phyloP scores from a whole-genome alignment of 306 rosid species.

The Lathyrus aphaca region DNA sequence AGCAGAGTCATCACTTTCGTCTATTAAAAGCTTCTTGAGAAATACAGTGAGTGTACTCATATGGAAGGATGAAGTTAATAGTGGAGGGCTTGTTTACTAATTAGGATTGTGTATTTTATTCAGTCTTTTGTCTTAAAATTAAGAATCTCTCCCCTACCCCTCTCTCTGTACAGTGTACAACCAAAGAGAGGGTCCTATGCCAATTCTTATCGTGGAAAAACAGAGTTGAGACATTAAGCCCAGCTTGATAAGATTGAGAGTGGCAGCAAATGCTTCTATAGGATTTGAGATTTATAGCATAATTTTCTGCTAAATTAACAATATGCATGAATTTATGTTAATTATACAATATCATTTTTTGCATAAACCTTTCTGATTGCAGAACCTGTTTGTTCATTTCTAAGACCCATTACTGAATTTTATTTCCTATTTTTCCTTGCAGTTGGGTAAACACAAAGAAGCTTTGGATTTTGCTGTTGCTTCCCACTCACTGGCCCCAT shows the following conservation, averaged over 20 bases:
- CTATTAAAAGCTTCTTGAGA: slow-evolving; percentile 1
- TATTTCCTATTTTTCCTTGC: slow-evolving; percentile 47
- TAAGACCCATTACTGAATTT: slow-evolving; percentile 27
- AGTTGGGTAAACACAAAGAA: slow-evolving; percentile 84
- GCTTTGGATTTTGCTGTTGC: slow-evolving; percentile 82
- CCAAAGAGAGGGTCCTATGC: slow-evolving; percentile 6
- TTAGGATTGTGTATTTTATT: slow-evolving; percentile 13
- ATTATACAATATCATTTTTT: slow-evolving; percentile 13
- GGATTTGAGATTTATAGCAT: slow-evolving; percentile 11
- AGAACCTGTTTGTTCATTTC: slow-evolving; percentile 31
- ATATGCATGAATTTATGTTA: slow-evolving; percentile 11
- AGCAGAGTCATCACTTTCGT: not conserved
- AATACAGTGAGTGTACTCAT: slow-evolving; percentile 3
- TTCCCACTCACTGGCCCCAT: slow-evolving; percentile 74
- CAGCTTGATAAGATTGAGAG: slow-evolving; percentile 6
- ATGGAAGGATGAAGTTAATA: slow-evolving; percentile 21
- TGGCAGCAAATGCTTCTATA: slow-evolving; percentile 14
- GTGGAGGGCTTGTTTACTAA: not conserved
- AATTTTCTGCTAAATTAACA: slow-evolving; percentile 16
- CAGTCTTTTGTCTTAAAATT: slow-evolving; percentile 4
- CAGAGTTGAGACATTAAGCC: not conserved
- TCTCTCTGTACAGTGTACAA: slow-evolving; percentile 1
- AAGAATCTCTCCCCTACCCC: not conserved
- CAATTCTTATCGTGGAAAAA: slow-evolving; percentile 2
- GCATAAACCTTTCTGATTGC: slow-evolving; percentile 23